phyloP scores from a whole-genome alignment of 1,284 basidiomycete species.

The Vanrija pseudolonga region DNA sequence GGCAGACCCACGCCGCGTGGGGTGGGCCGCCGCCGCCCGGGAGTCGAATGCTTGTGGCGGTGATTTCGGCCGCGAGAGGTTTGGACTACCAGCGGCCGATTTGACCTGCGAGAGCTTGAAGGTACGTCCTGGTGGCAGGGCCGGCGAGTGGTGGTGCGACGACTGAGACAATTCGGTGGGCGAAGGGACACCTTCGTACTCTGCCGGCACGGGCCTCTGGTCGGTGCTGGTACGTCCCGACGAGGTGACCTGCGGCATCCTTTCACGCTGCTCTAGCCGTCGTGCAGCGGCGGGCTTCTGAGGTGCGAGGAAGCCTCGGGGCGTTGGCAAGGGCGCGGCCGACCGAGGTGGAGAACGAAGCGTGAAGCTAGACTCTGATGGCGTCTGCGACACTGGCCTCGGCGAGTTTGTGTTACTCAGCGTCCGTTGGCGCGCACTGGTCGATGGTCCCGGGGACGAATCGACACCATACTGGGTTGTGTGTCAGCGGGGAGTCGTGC shows the following conservation, averaged over 20 bases:
- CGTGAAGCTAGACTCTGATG: slow-evolving; percentile 13
- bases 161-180: not conserved
- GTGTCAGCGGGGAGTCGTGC: not conserved
- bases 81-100: not conserved
- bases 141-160: not conserved
- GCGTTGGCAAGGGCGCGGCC: slow-evolving; percentile 33
- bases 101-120: too few species aligned
- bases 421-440: too few species aligned
- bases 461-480: slow-evolving; percentile 6
- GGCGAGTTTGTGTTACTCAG: slow-evolving; percentile 7
- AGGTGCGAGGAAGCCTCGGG: slow-evolving; percentile 37
- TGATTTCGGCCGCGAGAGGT: not conserved
- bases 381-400: slow-evolving; percentile 9
- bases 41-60: not conserved
- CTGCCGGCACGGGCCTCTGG: not conserved
- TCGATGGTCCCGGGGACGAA: not conserved
- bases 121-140: too few species aligned
- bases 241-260: slow-evolving; percentile 17
- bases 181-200: not conserved
- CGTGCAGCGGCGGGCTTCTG: slow-evolving; percentile 41
- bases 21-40: not conserved
- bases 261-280: slow-evolving; percentile 29
- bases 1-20: not conserved
- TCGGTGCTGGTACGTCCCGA: slow-evolving; percentile 4
- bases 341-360: slow-evolving; percentile 26